Evolutionary conservation across 1,139 yeast genomes (phyloP), one percentile per base, ranked within the genome.

Genomic region (Candida albicans): DNA sequence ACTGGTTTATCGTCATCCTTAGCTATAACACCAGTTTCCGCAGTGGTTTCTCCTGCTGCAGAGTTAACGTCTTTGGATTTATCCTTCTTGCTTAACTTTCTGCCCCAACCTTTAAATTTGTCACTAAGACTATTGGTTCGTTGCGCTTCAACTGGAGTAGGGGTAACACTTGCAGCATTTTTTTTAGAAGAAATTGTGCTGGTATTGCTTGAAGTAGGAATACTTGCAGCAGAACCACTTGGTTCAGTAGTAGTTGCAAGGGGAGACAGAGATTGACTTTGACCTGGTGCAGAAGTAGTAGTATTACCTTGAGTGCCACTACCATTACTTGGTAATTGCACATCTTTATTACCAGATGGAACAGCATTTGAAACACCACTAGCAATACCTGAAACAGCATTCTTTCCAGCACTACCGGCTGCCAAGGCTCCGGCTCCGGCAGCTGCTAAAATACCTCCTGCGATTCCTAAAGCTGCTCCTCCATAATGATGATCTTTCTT

Each of bases 21-120:
- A 14, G 44, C 27, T 13, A 33, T 40, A 27, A 34, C 39, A 32
- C 36, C 33, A 22, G 37, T 26, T 4, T 25, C 24, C 8, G 34
- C 38, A 27, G 33, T 33, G 13, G 32, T 27, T 39, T 39, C 35
- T 37, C 33, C 28, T 22, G 32, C 37, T 31, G 37, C 34, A 18
- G 43, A 24, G 38, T 44, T 39, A 15, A 24, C 25, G 4, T 26
- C 39, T 12, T 30, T 40, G 6, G 37, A 18, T 30, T 31, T 36
- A 24, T 31, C 30, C 11, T 35, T 42, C 24, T 41, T 18, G n/a
- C 40, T 43, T 39, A 62, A 47, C 40, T 47, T 61, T 41, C 51
- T 59, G 13, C 61, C 57, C 31, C 64, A 55, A 38, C 52, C 59
- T 46, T 59, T 63, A 42, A 63, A 55, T 32, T 51, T 55, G 22